Evolutionary conservation across 2,329 filamentous ascomycete species (phyloP), one percentile per base, ranked within the genome.

Genomic region (Pyrenophora seminiperda): DNA sequence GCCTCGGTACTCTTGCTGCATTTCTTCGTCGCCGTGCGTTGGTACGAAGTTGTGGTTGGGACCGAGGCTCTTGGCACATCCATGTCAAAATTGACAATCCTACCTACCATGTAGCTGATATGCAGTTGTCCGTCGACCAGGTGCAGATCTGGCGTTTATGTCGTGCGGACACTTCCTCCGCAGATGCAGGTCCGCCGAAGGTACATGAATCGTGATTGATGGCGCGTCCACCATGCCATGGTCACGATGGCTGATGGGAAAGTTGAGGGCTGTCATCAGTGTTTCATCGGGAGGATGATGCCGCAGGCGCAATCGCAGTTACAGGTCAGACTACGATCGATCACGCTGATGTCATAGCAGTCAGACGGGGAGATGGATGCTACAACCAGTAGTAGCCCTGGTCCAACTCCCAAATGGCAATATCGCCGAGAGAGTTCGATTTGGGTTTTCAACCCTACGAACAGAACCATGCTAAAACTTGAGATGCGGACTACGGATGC

Each of bases 231-330:
- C 22, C 24, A 50, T 14, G 37, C 18, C 29, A n/a, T 24, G 22
- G 27, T 39, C 42, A n/a, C 7, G 33, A 20, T 34, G 18, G 33
- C n/a, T 9, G 33, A 20, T 34, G 18, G 33, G 10, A 11, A 41
- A 36, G 32, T 11, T 7, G 19, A 31, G 37, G 42, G 41, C 22
- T 18, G 17, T 10, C 36, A 31, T 41, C 24, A 30, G 37, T 22
- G 47, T 47, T 50, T 50, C 47, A 50, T 47, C 42, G 47, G 36
- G 13, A 41, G n/a, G 29, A 33, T 15, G 31, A 32, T 32, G 20
- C 37, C 42, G 42, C 5, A 36, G 13, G 14, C 29, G 31, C 29
- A 30, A 40, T 37, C 7, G 14, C 19, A 17, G 36, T n/a, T 29
- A 24, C 37, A n/a, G 19, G 33, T 19, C 17, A 22, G 36, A 47